These are phyloP conservation scores for Seiridium cupressi DNA, from an alignment of 2,329 filamentous ascomycete species.

Conservation along the genomic window DNA sequence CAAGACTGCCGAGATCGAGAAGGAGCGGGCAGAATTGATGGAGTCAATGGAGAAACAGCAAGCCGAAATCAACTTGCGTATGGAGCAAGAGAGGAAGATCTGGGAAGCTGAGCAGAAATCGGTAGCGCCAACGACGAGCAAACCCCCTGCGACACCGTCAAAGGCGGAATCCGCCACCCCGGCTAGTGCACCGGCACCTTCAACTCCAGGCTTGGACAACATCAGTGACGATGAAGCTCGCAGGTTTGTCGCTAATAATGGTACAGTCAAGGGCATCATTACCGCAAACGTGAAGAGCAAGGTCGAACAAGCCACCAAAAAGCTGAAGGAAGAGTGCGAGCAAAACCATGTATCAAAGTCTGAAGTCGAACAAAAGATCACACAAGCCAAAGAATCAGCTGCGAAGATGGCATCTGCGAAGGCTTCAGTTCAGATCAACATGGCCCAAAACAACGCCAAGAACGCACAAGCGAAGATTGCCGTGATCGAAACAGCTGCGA, in stretches of 20 bases:
- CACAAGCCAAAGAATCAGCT: slow-evolving; percentile 58
- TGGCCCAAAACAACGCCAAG: slow-evolving; percentile 69
- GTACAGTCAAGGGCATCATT: slow-evolving; percentile 57
- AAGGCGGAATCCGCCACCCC: slow-evolving; percentile 37
- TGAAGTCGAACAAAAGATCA: slow-evolving; percentile 53
- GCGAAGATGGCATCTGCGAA: slow-evolving; percentile 75
- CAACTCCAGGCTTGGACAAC: slow-evolving; percentile 41
- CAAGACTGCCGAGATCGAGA: slow-evolving; percentile 51
- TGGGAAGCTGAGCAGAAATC: slow-evolving; percentile 41
- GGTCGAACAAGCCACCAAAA: slow-evolving; percentile 63
- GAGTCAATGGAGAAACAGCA: slow-evolving; percentile 52
- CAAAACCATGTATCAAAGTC: slow-evolving; percentile 42
- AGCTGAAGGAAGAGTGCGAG: slow-evolving; percentile 48
- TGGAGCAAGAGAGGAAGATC: slow-evolving; percentile 64
- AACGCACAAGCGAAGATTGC: slow-evolving; percentile 68
- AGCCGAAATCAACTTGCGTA: slow-evolving; percentile 42
- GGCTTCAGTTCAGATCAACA: slow-evolving; percentile 70
- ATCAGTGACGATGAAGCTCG: slow-evolving; percentile 56
- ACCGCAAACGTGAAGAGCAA: slow-evolving; percentile 67
- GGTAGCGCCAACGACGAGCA: neutral
- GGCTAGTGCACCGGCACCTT: slow-evolving; percentile 27
- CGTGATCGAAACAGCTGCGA: slow-evolving; percentile 76
- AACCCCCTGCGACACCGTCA: slow-evolving; percentile 35
- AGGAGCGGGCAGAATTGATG: slow-evolving; percentile 38
- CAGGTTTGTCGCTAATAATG: slow-evolving; percentile 54